A percentile compares a stretch with the other conserved stretches of the same genome.
Evolutionary conservation across 495 filamentous ascomycete species (phyloP).

Genomic region (Filosporella fistucella): DNA sequence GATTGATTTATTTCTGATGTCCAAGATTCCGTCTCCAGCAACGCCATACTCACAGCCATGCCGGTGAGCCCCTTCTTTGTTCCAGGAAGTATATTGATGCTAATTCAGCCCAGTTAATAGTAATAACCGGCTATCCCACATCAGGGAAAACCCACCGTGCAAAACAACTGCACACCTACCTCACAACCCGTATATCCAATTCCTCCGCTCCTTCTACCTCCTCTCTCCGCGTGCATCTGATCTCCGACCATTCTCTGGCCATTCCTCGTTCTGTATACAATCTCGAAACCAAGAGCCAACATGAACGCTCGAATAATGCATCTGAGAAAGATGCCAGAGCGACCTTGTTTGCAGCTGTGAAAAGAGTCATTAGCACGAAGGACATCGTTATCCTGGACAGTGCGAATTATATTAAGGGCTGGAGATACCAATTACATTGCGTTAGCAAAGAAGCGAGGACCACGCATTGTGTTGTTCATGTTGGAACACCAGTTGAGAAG

Average conservation of each 20-base stretch:
- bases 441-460: constrained; percentile 86
- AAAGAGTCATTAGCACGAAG: constrained; percentile 70
- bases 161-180: constrained; percentile 65
- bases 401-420: constrained; percentile 97
- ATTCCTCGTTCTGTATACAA: constrained; percentile 60
- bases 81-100: neutral
- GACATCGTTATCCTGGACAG: constrained; percentile 87
- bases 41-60: too few species aligned
- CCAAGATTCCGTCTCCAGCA: too few species aligned
- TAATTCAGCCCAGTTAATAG: constrained; percentile 63
- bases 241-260: constrained; percentile 63
- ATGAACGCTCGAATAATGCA: constrained; percentile 48
- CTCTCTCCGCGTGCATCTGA: constrained; percentile 56
- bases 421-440: constrained; percentile 92
- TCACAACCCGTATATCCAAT: constrained; percentile 51
- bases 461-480: constrained; percentile 78
- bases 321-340: constrained; percentile 93
- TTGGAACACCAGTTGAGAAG: constrained; percentile 70
- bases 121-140: constrained; percentile 87
- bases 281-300: constrained; percentile 41
- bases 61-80: neutral
- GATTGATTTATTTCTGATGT: too few species aligned
- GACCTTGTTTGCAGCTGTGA: constrained; percentile 76
- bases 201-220: constrained; percentile 24
- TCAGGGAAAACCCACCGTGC: constrained; percentile 91